A percentile compares a stretch with the other conserved stretches of the same genome.
phyloP scores from a whole-genome alignment of 768 basidiomycete genomes.

The Lactifluus subvellereus region DNA sequence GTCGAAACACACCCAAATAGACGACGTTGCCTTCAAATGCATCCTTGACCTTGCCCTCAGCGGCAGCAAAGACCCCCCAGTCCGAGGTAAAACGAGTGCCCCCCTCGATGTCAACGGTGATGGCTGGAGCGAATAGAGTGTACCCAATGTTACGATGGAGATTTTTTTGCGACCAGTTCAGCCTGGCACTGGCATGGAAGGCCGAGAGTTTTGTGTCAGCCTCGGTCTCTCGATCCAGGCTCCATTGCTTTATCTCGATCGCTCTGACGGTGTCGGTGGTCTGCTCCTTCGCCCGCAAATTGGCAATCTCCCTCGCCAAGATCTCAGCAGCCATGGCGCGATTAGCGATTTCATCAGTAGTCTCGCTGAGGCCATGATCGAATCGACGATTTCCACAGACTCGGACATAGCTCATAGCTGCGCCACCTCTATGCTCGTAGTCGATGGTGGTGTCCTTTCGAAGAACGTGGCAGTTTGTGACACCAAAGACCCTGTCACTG shows the following conservation, averaged over 20 bases:
- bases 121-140: neutral
- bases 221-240: too few species aligned
- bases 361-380: neutral
- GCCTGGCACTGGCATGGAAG: too few species aligned
- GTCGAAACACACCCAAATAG: neutral
- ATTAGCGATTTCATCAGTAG: neutral
- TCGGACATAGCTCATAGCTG: neutral
- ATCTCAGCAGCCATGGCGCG: neutral
- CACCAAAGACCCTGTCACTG: neutral
- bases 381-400: neutral
- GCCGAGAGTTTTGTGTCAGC: too few species aligned
- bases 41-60: too few species aligned
- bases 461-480: neutral
- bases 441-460: neutral
- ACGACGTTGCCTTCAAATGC: neutral
- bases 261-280: too few species aligned
- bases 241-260: too few species aligned
- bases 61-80: too few species aligned
- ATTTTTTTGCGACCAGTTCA: neutral
- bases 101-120: too few species aligned
- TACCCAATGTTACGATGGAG: conserved; percentile 1
- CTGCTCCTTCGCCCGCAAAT: neutral
- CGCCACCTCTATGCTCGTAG: neutral
- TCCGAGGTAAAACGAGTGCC: too few species aligned
- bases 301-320: neutral